Evolutionary conservation across 257 asterid genomes (phyloP).

Genomic region (Solanum ossicruentum): DNA sequence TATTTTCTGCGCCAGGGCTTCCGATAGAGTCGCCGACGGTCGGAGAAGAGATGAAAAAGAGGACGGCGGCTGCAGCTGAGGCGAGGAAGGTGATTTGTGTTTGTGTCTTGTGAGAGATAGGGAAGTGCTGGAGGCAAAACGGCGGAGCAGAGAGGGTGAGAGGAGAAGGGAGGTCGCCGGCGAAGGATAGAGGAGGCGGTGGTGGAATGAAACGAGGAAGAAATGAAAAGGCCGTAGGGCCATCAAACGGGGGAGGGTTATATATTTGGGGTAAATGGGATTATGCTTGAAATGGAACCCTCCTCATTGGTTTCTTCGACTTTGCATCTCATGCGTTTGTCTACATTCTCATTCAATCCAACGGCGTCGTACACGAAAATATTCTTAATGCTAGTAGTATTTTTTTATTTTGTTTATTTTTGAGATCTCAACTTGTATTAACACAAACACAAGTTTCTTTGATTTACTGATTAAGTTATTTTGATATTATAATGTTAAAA

Average conservation of each 20-base stretch:
- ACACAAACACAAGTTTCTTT: neutral
- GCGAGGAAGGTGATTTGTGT: conserved; percentile 1
- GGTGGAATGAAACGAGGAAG: conserved; percentile 38
- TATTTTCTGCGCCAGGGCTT: conserved; percentile 77
- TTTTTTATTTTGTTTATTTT: neutral
- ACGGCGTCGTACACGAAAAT: neutral
- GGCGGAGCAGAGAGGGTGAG: conserved; percentile 23
- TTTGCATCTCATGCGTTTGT: neutral
- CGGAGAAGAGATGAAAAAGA: conserved; percentile 15
- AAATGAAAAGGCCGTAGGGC: conserved; percentile 75
- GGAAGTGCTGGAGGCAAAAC: conserved; percentile 9
- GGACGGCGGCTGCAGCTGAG: conserved; percentile 1
- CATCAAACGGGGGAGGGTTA: conserved; percentile 47
- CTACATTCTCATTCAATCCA: neutral
- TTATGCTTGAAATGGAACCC: neutral
- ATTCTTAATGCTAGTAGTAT: neutral
- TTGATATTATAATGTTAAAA: neutral
- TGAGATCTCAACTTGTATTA: too few relatives aligned
- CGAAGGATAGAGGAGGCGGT: neutral
- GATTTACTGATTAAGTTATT: neutral
- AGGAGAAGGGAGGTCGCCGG: neutral
- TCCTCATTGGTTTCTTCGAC: neutral
- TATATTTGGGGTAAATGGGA: neutral
- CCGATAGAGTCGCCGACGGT: conserved; percentile 17
- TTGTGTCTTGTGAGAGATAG: conserved; percentile 8